Evolutionary conservation across 768 basidiomycete genomes (phyloP).

Genomic region (Phallus indusiatus): DNA sequence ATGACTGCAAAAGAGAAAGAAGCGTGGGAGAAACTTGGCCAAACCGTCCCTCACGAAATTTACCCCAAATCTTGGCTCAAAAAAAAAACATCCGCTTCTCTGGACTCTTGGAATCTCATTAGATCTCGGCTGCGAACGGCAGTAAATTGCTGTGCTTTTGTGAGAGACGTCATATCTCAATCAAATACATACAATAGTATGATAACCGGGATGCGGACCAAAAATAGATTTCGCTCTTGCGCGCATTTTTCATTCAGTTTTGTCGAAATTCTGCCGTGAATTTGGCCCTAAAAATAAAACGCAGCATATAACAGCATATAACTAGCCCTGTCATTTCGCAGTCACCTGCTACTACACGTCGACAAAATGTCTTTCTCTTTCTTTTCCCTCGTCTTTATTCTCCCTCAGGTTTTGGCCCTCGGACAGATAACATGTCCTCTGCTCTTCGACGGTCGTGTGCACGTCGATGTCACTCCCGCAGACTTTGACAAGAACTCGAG

Average conservation of each 20-base stretch:
- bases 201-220: not conserved
- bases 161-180: not conserved
- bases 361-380: not conserved
- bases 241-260: not conserved
- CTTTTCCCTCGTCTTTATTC: not conserved
- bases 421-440: constrained; percentile 6
- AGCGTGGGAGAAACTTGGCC: constrained; percentile 1
- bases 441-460: constrained; percentile 15
- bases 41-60: not conserved
- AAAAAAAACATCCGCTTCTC: not conserved
- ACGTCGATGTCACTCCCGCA: constrained; percentile 5
- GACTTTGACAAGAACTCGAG: constrained; percentile 18
- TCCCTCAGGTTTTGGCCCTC: not conserved
- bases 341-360: no score
- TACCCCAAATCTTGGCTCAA: not conserved
- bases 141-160: not conserved
- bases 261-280: not conserved
- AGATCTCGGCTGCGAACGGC: not conserved
- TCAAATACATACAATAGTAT: not conserved
- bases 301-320: not conserved
- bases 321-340: no score
- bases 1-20: not conserved
- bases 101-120: not conserved
- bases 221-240: not conserved
- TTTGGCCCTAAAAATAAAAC: not conserved